These are phyloP conservation scores for Collybia mongolica DNA, from an alignment of 768 basidiomycete species.

Conservation along the genomic window DNA sequence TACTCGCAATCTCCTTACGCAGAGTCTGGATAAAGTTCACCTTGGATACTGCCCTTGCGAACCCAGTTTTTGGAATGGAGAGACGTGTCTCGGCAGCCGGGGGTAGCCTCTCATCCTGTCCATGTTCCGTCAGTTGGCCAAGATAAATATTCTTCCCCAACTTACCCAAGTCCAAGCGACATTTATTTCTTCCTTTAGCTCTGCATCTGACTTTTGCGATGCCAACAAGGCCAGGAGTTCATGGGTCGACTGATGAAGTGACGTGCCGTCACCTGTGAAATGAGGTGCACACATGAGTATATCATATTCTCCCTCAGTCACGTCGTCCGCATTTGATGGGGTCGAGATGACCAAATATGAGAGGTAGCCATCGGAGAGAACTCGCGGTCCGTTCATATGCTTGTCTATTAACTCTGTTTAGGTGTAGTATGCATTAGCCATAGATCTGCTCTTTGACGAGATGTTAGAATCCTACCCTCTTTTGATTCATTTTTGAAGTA, in stretches of 20 bases:
- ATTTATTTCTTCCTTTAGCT: constrained; percentile 16
- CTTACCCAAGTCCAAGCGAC: constrained; percentile 16
- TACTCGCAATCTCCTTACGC: constrained; percentile 42
- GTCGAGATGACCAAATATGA: constrained; percentile 43
- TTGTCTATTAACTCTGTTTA: constrained; percentile 41
- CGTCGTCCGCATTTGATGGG: constrained; percentile 3
- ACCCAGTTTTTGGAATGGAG: constrained; percentile 11
- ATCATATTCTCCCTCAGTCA: constrained; percentile 23
- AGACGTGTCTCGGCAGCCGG: constrained; percentile 25
- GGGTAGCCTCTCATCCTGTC: constrained; percentile 16
- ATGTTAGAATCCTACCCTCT: constrained; percentile 29
- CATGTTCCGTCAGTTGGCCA: background rate
- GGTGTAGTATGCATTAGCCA: background rate
- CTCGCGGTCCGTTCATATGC: constrained; percentile 64
- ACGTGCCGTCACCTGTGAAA: constrained; percentile 69
- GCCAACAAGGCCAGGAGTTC: constrained; percentile 51
- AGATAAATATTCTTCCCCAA: too few species aligned
- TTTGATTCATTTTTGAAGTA: constrained; percentile 37
- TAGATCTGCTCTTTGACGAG: constrained; percentile 3
- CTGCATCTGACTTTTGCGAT: constrained; percentile 19
- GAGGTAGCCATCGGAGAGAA: constrained; percentile 48
- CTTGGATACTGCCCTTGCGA: constrained; percentile 37
- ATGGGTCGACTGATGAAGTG: constrained; percentile 62
- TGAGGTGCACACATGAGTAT: constrained; percentile 63
- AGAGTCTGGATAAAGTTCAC: constrained; percentile 48